These are phyloP conservation scores for Cyclotella baltica DNA, from an alignment of 108 stramenopile species.

Conservation along the genomic window DNA sequence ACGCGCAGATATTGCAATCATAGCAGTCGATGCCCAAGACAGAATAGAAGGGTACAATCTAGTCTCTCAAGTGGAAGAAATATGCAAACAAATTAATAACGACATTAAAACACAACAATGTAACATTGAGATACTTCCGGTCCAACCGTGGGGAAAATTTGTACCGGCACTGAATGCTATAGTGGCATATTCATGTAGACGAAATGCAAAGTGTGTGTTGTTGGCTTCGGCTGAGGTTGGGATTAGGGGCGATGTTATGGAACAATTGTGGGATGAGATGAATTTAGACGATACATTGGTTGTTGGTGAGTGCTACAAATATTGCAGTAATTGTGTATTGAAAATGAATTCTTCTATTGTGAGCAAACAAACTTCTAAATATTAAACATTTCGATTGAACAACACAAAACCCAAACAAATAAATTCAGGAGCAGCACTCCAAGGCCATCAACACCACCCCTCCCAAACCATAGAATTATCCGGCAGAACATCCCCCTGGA, in stretches of 20 bases:
- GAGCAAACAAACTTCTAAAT: not conserved
- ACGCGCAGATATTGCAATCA: slow-evolving; percentile 44
- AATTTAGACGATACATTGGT: slow-evolving; percentile 77
- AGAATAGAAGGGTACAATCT: slow-evolving; percentile 67
- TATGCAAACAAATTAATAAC: slow-evolving; percentile 44
- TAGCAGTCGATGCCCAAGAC: slow-evolving; percentile 79
- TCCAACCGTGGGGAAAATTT: slow-evolving; percentile 94
- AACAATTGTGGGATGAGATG: slow-evolving; percentile 58
- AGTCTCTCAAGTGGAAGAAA: slow-evolving; percentile 41
- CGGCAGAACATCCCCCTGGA: slow-evolving; percentile 91
- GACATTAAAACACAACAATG: not conserved
- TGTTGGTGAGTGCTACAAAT: slow-evolving; percentile 39
- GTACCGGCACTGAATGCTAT: slow-evolving; percentile 91
- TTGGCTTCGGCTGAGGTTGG: slow-evolving; percentile 86
- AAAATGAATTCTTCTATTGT: too few relatives aligned
- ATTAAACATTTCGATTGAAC: not conserved
- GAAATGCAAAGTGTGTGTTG: slow-evolving; percentile 51
- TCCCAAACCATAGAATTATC: slow-evolving; percentile 42
- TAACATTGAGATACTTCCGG: slow-evolving; percentile 66
- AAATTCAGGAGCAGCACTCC: slow-evolving; percentile 76
- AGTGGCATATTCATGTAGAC: slow-evolving; percentile 38
- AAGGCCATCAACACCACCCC: slow-evolving; percentile 80
- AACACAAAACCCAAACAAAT: not conserved
- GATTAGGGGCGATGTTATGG: slow-evolving; percentile 47
- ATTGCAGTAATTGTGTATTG: not conserved